phyloP scores from a whole-genome alignment of 768 basidiomycete genomes.

The Lentinus brumalis region DNA sequence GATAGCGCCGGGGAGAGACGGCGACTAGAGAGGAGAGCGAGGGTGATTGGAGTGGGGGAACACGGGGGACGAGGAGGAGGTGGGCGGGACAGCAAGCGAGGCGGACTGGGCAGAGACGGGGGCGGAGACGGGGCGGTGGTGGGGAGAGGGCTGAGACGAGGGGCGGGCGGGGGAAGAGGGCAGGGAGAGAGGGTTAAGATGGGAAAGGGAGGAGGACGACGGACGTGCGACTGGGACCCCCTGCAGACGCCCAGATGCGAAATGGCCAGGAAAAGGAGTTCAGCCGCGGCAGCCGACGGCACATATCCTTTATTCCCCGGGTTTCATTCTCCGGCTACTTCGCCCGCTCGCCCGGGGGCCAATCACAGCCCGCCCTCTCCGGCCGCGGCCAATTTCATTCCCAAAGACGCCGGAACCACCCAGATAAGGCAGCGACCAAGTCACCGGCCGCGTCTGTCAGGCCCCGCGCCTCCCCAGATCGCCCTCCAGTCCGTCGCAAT shows the following conservation, averaged over 20 bases:
- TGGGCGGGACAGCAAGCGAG: neutral
- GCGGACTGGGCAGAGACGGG: neutral
- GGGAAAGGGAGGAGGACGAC: neutral
- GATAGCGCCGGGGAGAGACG: neutral
- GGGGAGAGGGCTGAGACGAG: neutral
- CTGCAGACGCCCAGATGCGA: neutral
- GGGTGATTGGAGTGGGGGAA: neutral
- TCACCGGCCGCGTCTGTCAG: constrained; percentile 7
- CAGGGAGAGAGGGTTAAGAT: neutral
- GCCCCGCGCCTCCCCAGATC: neutral
- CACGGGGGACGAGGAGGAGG: neutral
- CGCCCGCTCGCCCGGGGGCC: neutral
- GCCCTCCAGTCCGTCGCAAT: constrained; percentile 6
- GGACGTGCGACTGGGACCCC: neutral
- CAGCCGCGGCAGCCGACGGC: neutral
- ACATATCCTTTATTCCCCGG: constrained; percentile 16
- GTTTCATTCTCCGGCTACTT: constrained; percentile 19
- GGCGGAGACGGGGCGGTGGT: neutral
- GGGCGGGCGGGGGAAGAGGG: neutral
- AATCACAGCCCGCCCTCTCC: neutral
- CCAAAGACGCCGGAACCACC: constrained; percentile 15
- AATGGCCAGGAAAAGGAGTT: neutral
- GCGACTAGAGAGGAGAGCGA: constrained; percentile 12
- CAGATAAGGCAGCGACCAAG: constrained; percentile 11
- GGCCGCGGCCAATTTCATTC: constrained; percentile 6